Evolutionary conservation across 805 yeast genomes (phyloP).

Genomic region (Wickerhamomyces mucosus): DNA sequence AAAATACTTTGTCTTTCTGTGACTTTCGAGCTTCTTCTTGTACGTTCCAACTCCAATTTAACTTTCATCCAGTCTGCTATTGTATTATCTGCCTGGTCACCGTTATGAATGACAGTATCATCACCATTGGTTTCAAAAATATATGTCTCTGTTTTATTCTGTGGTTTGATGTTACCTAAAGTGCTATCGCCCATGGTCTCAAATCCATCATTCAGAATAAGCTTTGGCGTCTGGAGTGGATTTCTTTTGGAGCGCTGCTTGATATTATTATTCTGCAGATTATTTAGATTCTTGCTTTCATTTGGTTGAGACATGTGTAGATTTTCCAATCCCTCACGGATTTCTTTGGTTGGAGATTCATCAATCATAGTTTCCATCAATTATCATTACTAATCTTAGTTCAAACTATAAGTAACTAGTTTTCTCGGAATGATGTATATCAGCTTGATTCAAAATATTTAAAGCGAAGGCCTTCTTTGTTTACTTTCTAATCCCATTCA

Average conservation of each 20-base stretch:
- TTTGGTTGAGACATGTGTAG: constrained; percentile 3
- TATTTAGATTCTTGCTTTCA: constrained; percentile 1
- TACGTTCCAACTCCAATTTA: constrained; percentile 1
- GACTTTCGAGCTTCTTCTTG: neutral
- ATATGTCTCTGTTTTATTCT: too few species aligned
- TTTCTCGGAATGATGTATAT: too few species aligned
- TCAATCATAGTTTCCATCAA: too few species aligned
- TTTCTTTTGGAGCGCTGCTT: constrained; percentile 2
- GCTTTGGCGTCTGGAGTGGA: constrained; percentile 6
- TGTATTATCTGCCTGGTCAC: constrained; percentile 7
- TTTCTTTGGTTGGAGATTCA: constrained; percentile 12
- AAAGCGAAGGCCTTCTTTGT: constrained; percentile 1
- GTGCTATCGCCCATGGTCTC: constrained; percentile 9
- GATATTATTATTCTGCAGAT: constrained; percentile 1
- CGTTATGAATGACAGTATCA: constrained; percentile 14
- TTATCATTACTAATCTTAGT: too few species aligned
- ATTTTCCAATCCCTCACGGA: constrained; percentile 7
- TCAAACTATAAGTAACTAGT: too few species aligned
- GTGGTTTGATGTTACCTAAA: too few species aligned
- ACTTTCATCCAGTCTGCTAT: constrained; percentile 17
- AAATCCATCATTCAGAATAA: constrained; percentile 5
- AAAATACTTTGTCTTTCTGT: too few species aligned
- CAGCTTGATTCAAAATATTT: too few species aligned
- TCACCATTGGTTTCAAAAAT: too few species aligned
- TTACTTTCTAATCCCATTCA: neutral